Evolutionary conservation across 257 asterid species (phyloP).

Genomic region (Striga asiatica): DNA sequence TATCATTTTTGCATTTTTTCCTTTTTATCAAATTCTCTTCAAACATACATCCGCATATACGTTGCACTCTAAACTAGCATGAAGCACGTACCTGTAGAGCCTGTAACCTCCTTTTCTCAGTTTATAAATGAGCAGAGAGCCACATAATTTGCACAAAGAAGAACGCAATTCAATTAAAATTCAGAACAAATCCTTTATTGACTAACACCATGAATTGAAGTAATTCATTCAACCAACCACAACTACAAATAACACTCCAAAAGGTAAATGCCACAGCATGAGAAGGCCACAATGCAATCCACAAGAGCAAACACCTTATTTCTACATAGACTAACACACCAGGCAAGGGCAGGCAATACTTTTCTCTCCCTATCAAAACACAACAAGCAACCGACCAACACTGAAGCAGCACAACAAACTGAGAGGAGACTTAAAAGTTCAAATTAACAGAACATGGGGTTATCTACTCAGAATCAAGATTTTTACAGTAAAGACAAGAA

Average conservation of each 20-base stretch:
- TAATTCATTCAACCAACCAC: constrained; percentile 34
- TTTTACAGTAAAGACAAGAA: too few species aligned
- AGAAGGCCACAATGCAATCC: constrained; percentile 24
- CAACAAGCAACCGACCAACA: constrained; percentile 24
- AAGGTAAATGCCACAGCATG: constrained; percentile 24
- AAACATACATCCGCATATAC: too few species aligned
- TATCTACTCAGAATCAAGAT: too few species aligned
- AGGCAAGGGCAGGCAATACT: constrained; percentile 19
- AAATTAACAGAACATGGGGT: too few species aligned
- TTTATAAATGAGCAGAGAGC: too few species aligned
- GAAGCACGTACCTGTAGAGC: too few species aligned
- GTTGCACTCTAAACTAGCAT: too few species aligned
- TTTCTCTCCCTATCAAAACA: constrained; percentile 27
- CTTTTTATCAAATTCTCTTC: too few species aligned
- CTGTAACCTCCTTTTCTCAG: too few species aligned
- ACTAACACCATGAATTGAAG: constrained; percentile 44
- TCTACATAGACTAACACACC: constrained; percentile 29
- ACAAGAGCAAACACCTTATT: constrained; percentile 25
- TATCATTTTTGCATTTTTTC: too few species aligned
- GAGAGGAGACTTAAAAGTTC: constrained; percentile 26
- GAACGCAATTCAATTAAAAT: too few species aligned
- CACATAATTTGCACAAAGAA: too few species aligned
- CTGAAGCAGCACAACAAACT: constrained; percentile 28
- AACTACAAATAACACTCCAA: constrained; percentile 42
- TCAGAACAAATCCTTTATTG: constrained; percentile 33